Base-by-base conservation (phyloP, 345 rosid species). In the Turritis glabra region DNA sequence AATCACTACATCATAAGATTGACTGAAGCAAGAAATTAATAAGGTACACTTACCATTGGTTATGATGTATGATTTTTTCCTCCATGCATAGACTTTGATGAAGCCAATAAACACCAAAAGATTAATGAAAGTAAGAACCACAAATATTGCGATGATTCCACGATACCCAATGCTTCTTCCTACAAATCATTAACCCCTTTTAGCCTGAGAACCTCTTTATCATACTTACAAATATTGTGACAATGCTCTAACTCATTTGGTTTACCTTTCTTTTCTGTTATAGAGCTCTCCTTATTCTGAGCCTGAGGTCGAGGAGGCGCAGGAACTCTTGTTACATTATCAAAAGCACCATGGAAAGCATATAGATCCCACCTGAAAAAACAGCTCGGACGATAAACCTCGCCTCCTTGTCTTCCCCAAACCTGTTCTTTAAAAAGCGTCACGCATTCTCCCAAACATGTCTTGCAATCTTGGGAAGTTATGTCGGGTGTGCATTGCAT, bases 401-500 rank as follows among this genome's bases (percentile, higher is more conserved):
- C 61, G 8, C 89, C 85, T 9, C 92, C 92, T 63, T 33, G 61
- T 23, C 5, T 59, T 26, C 80, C 75, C 4, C 27, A 58, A 59
- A 59, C 2, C n/a, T 26, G 60, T 81, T 81, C 35, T 29, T 46
- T 43, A 22, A 47, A 76, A 5, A n/a, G 6, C 3, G 10, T 14
- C 0, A 43, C 75, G 14, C 41, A 38, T 23, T 54, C 15, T 8
- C 40, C 26, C 11, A 85, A 56, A 48, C 89, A 85, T 29, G 0
- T 0, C 4, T 12, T 46, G 10, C 86, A 85, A 37, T 73, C 72
- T 12, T 26, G 48, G 32, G 32, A 47, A 0, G 82, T 71, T 19
- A 85, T 3, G 47, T 87, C 91, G 1, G 89, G 84, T 21, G 80
- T 74, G 63, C 91, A 85, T 41, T 80, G 85, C 78, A 71, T 70